A percentile compares a stretch with the other conserved stretches of the same genome.
Conservation (phyloP, 2,329 filamentous ascomycete species). For the Hypoxylon sp. region DNA sequence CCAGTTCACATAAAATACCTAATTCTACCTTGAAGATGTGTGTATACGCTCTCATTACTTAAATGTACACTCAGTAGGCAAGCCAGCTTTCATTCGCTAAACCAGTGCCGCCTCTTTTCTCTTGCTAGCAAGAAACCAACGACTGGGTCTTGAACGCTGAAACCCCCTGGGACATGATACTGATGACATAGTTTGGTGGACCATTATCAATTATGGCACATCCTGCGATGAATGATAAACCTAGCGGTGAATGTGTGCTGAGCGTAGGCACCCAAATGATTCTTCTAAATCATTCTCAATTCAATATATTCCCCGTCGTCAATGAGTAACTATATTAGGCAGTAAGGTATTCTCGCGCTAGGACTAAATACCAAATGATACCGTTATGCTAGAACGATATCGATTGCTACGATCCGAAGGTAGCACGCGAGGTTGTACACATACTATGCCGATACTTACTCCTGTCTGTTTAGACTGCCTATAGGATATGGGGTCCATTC, state of each 20-base stretch:
- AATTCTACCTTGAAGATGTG: no score
- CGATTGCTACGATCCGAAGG: conserved; percentile 4
- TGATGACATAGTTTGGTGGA: neutral
- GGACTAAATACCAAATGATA: neutral
- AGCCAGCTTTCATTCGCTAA: no score
- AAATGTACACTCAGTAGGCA: no score
- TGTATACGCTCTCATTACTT: neutral
- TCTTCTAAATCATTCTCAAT: neutral
- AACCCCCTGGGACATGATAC: no score
- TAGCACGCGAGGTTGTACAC: conserved; percentile 3
- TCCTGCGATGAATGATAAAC: conserved; percentile 4
- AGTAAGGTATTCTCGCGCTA: no score
- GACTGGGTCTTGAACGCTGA: no score
- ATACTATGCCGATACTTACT: neutral
- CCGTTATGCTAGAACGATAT: neutral
- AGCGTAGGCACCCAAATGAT: neutral
- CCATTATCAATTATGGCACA: neutral
- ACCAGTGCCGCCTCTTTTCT: no score
- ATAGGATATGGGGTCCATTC: neutral
- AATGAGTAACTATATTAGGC: neutral
- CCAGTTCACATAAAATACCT: neutral
- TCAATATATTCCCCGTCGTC: neutral
- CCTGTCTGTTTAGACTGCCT: neutral
- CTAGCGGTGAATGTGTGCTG: neutral
- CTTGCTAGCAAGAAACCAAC: no score